These are phyloP conservation scores for Stropharia rugosoannulata DNA, from an alignment of 768 basidiomycete species.

Conservation along the genomic window DNA sequence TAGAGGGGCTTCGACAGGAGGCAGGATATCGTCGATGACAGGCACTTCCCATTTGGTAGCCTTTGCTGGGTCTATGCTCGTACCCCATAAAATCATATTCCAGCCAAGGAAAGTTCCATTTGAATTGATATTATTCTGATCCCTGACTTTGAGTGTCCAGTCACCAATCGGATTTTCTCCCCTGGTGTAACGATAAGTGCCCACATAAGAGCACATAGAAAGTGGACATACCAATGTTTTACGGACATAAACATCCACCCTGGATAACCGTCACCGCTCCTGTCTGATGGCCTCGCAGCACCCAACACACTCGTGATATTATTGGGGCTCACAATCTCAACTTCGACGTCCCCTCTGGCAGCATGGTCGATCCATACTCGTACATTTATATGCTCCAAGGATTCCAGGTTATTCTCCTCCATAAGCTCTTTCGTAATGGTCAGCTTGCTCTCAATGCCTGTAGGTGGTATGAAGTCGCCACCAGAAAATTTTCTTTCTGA, in stretches of 20 bases:
- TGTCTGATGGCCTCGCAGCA: slow-evolving; percentile 65
- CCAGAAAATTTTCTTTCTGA: slow-evolving; percentile 52
- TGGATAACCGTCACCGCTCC: slow-evolving; percentile 66
- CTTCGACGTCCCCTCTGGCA: slow-evolving; percentile 89
- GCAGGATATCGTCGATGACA: slow-evolving; percentile 47
- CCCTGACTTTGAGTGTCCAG: slow-evolving; percentile 88
- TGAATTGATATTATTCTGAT: slow-evolving; percentile 56
- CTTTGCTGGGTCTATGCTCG: slow-evolving; percentile 68
- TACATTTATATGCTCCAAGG: slow-evolving; percentile 89
- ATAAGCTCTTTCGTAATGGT: slow-evolving; percentile 68
- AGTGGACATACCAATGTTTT: slow-evolving; percentile 84
- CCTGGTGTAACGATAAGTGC: slow-evolving; percentile 46
- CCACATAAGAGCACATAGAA: slow-evolving; percentile 3
- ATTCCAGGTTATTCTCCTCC: slow-evolving; percentile 75
- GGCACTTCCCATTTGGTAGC: slow-evolving; percentile 64
- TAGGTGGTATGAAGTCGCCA: slow-evolving; percentile 63
- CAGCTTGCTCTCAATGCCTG: slow-evolving; percentile 65
- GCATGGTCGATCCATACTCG: slow-evolving; percentile 92
- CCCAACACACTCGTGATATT: slow-evolving; percentile 87
- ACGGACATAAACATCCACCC: slow-evolving; percentile 99
- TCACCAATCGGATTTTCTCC: slow-evolving; percentile 88
- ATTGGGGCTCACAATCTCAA: slow-evolving; percentile 81
- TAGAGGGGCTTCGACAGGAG: slow-evolving; percentile 36
- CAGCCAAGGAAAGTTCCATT: slow-evolving; percentile 82
- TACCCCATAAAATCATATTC: slow-evolving; percentile 93